phyloP scores from a whole-genome alignment of 768 basidiomycete species.

The Naematelia aurantialba region DNA sequence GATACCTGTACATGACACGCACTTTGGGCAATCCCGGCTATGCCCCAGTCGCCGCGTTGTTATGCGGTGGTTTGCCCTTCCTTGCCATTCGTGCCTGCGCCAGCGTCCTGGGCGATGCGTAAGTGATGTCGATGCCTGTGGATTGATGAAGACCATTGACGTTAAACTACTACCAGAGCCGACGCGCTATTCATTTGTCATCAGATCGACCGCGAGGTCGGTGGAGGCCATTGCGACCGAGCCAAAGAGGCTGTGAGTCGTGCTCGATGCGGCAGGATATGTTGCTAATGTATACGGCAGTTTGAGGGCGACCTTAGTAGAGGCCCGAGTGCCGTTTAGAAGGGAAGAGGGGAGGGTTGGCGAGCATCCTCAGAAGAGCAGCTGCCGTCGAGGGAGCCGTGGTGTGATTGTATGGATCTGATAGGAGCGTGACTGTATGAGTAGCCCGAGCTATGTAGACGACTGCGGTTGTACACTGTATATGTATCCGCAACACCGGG shows the following conservation, averaged over 20 bases:
- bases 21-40: slow-evolving; percentile 66
- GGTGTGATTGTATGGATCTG: background rate
- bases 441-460: background rate
- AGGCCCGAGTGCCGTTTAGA: background rate
- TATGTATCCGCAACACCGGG: background rate
- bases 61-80: slow-evolving; percentile 74
- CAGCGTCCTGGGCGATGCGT: slow-evolving; percentile 74
- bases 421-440: background rate
- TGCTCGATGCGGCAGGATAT: background rate
- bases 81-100: slow-evolving; percentile 79
- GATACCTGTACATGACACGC: slow-evolving; percentile 87
- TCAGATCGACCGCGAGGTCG: slow-evolving; percentile 61
- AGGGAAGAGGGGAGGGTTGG: too few relatives aligned
- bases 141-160: too few relatives aligned
- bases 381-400: background rate
- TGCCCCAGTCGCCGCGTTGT: slow-evolving; percentile 68
- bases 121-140: slow-evolving; percentile 47
- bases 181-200: slow-evolving; percentile 67
- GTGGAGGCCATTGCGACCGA: slow-evolving; percentile 56
- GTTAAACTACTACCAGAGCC: slow-evolving; percentile 51
- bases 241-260: slow-evolving; percentile 59
- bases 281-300: background rate
- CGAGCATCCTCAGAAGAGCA: too few relatives aligned
- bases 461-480: background rate
- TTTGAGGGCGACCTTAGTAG: slow-evolving; percentile 7